phyloP scores from a whole-genome alignment of 768 basidiomycete genomes.

The Podaxis sp. region DNA sequence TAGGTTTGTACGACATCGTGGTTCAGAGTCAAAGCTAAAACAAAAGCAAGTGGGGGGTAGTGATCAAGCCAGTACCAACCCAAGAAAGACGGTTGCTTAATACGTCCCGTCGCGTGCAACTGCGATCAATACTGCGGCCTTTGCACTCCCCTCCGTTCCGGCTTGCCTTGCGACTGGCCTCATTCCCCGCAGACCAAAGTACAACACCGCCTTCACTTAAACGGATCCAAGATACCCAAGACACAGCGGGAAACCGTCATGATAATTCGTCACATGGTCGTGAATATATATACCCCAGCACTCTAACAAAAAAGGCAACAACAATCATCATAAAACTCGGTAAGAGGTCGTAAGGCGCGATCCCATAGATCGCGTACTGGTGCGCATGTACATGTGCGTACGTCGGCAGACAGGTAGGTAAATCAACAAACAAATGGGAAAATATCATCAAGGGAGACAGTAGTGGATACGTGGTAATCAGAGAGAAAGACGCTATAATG shows the following conservation, averaged over 20 bases:
- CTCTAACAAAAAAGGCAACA: neutral
- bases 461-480: neutral
- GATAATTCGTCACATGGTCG: neutral
- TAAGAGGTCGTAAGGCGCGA: neutral
- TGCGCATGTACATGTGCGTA: too few relatives aligned
- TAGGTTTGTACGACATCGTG: conserved; percentile 41
- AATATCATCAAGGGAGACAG: neutral
- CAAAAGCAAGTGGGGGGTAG: neutral
- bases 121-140: neutral
- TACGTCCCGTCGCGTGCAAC: neutral
- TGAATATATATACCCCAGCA: neutral
- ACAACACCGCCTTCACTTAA: neutral
- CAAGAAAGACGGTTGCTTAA: neutral
- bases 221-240: neutral
- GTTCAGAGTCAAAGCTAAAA: neutral
- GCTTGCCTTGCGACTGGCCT: too few relatives aligned
- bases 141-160: too few relatives aligned
- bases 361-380: neutral
- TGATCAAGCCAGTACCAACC: neutral
- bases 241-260: neutral
- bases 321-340: neutral
- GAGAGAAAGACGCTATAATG: neutral
- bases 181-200: neutral
- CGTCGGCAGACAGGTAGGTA: neutral
- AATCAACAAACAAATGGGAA: neutral